Conservation (phyloP, 345 rosid genomes). For the Clarkia xantiana region DNA sequence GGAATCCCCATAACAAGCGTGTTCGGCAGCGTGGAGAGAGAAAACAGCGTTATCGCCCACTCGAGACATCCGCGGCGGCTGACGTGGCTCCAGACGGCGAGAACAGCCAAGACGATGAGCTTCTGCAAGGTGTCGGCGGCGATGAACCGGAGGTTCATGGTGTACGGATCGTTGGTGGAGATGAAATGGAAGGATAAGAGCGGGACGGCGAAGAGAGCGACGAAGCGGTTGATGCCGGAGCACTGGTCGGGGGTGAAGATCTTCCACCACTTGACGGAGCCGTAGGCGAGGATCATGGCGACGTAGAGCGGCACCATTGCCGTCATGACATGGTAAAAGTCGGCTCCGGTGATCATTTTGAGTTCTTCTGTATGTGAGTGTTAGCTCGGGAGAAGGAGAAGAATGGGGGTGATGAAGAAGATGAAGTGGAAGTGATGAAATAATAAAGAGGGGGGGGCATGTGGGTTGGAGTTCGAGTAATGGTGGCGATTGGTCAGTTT, state of each 20-base stretch:
- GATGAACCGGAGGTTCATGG: slow-evolving; percentile 76
- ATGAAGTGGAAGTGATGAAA: background rate
- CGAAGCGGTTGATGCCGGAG: slow-evolving; percentile 95
- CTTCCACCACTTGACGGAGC: slow-evolving; percentile 97
- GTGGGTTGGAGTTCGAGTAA: too few species aligned
- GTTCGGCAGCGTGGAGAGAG: slow-evolving; percentile 79
- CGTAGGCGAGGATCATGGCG: slow-evolving; percentile 88
- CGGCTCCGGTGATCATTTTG: slow-evolving; percentile 53
- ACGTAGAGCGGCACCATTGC: slow-evolving; percentile 91
- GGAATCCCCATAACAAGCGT: slow-evolving; percentile 98
- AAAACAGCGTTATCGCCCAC: slow-evolving; percentile 92
- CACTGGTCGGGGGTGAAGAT: slow-evolving; percentile 91
- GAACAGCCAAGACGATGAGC: slow-evolving; percentile 45
- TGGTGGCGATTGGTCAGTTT: too few species aligned
- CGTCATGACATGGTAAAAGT: slow-evolving; percentile 81
- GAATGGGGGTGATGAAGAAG: slow-evolving; percentile 1
- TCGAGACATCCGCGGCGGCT: slow-evolving; percentile 57
- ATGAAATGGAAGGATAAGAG: slow-evolving; percentile 94
- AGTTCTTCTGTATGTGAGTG: background rate
- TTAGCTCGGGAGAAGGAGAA: background rate
- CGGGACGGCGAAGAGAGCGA: slow-evolving; percentile 89
- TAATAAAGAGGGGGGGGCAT: slow-evolving; percentile 1
- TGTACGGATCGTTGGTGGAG: slow-evolving; percentile 66
- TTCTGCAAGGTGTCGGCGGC: slow-evolving; percentile 93
- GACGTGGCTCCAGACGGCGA: slow-evolving; percentile 49